Evolutionary conservation across 768 basidiomycete species (phyloP), one percentile per base, ranked within the genome.

Genomic region (Clitopilus passeckerianus): DNA sequence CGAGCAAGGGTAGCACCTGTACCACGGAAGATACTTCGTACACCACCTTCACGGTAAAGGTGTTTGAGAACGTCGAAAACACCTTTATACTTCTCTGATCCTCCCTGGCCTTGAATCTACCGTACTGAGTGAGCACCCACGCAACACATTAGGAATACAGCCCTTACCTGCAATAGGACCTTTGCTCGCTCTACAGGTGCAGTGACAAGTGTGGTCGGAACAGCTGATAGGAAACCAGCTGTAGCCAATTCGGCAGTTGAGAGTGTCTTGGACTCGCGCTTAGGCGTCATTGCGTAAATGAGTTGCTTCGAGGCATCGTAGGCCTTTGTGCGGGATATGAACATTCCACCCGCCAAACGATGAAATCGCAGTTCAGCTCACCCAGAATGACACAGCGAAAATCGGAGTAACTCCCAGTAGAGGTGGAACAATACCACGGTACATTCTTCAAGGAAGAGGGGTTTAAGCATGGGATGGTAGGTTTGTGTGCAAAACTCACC

Each of bases 381-480:
- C 95, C 95, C 95, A 98, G 80, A 99, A 98, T 3, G 94, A 96
- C 30, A 98, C 77, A 3, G 97, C 97, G 67, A 99, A 99, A 68
- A 98, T 98, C 34, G 97, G 97, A 5, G 97, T 98, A 27, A 99
- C 93, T 27, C 96, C 94, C 30, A 97, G 77, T 59, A 98, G 74
- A 46, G 95, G 95, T 34, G 95, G 95, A 3, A 95, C 90, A 75
- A 98, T 93, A 34, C 93, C 94, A 61, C 93, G 90, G 68, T 95
- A 96, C 70, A 96, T 69, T 27, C 93, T 95, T 7, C 50, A 18
- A 57, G 54, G 46, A 33, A 4, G 23, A 34, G 60, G 59, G 22
- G 62, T 53, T 55, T 35, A 8, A 52, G 14, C 35, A 35, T 50
- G 15, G 10, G n/a, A 53, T 8, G 6, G 56, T 54, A 37, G n/a